Evolutionary conservation across 805 yeast species (phyloP).

Genomic region (Teunomyces stri): DNA sequence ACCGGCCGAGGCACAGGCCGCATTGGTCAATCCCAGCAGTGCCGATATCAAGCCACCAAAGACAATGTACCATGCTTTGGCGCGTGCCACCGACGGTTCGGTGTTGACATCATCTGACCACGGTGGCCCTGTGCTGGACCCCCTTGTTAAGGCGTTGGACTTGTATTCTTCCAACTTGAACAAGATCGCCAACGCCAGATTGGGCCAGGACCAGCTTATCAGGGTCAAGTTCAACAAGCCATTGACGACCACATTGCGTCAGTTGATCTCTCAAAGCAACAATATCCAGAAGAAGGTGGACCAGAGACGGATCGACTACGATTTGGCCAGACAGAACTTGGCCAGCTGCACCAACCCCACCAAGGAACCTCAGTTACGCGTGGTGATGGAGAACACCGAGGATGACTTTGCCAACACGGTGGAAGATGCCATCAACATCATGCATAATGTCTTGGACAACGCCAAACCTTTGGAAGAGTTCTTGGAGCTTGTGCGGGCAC

Average conservation of each 20-base stretch:
- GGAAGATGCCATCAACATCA: constrained; percentile 78
- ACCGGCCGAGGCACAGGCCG: constrained; percentile 81
- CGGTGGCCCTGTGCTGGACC: constrained; percentile 38
- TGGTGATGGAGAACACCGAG: constrained; percentile 78
- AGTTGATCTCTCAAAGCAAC: constrained; percentile 59
- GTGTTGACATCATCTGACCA: constrained; percentile 36
- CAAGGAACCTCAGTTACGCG: constrained; percentile 70
- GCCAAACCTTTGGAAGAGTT: constrained; percentile 68
- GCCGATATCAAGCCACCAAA: constrained; percentile 62
- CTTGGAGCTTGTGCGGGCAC: constrained; percentile 70
- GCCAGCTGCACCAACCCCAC: constrained; percentile 40
- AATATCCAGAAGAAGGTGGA: constrained; percentile 72
- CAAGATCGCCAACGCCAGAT: constrained; percentile 77
- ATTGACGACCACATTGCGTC: constrained; percentile 58
- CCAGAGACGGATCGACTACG: constrained; percentile 74
- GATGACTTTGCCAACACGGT: constrained; percentile 88
- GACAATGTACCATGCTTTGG: constrained; percentile 78
- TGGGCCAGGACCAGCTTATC: constrained; percentile 77
- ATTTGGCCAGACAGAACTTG: constrained; percentile 61
- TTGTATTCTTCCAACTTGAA: constrained; percentile 68
- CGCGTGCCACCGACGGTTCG: constrained; percentile 67
- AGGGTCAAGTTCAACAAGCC: constrained; percentile 67
- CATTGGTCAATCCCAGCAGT: constrained; percentile 43
- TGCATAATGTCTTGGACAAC: constrained; percentile 75
- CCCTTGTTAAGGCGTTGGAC: constrained; percentile 61